Evolutionary conservation across 305 asterid genomes (phyloP).

Genomic region (Lippia alba): DNA sequence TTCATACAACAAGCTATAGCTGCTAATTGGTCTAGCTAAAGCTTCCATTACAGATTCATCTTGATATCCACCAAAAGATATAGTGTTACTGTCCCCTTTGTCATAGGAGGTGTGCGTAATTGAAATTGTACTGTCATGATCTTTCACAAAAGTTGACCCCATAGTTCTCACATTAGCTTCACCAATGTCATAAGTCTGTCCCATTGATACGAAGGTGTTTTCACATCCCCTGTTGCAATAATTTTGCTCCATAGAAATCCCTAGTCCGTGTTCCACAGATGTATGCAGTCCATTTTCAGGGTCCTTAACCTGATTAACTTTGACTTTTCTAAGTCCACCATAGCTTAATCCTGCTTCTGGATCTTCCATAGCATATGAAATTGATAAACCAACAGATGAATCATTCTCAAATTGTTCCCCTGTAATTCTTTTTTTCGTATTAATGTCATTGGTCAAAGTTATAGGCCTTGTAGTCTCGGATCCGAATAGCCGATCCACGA

Average conservation of each 20-base stretch:
- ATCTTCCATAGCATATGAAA: constrained; percentile 72
- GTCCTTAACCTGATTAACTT: constrained; percentile 76
- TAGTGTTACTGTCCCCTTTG: constrained; percentile 55
- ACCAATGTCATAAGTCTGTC: constrained; percentile 55
- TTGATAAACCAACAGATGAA: constrained; percentile 73
- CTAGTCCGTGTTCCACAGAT: constrained; percentile 49
- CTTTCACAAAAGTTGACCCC: constrained; percentile 53
- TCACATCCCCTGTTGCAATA: constrained; percentile 57
- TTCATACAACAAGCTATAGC: constrained; percentile 66
- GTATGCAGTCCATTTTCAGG: constrained; percentile 54
- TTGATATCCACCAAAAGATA: constrained; percentile 72
- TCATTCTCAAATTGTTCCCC: constrained; percentile 56
- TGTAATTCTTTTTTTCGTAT: constrained; percentile 41
- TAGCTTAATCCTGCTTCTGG: constrained; percentile 55
- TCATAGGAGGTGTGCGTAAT: constrained; percentile 48
- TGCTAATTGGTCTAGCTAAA: constrained; percentile 62
- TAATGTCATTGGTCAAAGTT: constrained; percentile 44
- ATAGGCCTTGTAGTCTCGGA: constrained; percentile 50
- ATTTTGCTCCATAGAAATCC: constrained; percentile 60
- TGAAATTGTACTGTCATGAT: constrained; percentile 45
- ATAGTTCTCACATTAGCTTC: constrained; percentile 53
- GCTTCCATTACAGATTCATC: constrained; percentile 66
- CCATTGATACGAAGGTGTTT: constrained; percentile 53
- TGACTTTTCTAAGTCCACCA: constrained; percentile 69
- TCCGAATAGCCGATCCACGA: constrained; percentile 75